Evolutionary conservation across 192 early-diverging fungal species (phyloP).

Genomic region (Backusella circina): DNA sequence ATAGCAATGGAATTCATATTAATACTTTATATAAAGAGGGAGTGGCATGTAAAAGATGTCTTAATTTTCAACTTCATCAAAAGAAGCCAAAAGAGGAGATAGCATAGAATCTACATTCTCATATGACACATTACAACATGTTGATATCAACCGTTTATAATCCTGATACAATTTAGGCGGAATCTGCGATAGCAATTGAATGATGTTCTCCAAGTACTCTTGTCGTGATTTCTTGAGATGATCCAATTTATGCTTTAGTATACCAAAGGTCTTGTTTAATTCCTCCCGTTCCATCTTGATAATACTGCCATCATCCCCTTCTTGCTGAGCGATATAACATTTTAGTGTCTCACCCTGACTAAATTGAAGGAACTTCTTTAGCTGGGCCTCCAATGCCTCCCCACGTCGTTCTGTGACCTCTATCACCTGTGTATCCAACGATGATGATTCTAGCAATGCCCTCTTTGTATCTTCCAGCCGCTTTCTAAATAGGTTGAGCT

Average conservation of each 20-base stretch:
- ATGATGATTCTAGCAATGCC: constrained; percentile 22
- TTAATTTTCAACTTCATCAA: constrained; percentile 40
- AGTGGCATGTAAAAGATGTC: not conserved
- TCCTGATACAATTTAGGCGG: constrained; percentile 47
- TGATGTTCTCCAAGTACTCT: constrained; percentile 39
- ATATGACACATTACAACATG: constrained; percentile 60
- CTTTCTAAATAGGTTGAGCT: constrained; percentile 26
- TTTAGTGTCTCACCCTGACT: constrained; percentile 35
- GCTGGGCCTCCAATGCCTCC: constrained; percentile 17
- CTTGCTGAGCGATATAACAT: constrained; percentile 24
- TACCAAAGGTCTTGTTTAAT: constrained; percentile 30
- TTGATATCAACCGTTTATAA: constrained; percentile 65
- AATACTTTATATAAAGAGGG: too few relatives aligned
- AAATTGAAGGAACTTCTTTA: constrained; percentile 30
- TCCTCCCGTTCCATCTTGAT: constrained; percentile 27
- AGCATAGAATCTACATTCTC: constrained; percentile 61
- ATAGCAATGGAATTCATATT: too few relatives aligned
- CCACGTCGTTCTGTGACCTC: constrained; percentile 26
- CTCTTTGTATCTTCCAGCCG: constrained; percentile 33
- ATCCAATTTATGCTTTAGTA: constrained; percentile 9
- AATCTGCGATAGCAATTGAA: constrained; percentile 34
- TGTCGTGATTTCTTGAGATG: constrained; percentile 27
- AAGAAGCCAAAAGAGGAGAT: constrained; percentile 53
- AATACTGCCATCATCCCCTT: constrained; percentile 1
- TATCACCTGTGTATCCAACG: constrained; percentile 21